These are phyloP conservation scores for Colletotrichum tabaci DNA, from an alignment of 2,329 filamentous ascomycete genomes.

Conservation along the genomic window DNA sequence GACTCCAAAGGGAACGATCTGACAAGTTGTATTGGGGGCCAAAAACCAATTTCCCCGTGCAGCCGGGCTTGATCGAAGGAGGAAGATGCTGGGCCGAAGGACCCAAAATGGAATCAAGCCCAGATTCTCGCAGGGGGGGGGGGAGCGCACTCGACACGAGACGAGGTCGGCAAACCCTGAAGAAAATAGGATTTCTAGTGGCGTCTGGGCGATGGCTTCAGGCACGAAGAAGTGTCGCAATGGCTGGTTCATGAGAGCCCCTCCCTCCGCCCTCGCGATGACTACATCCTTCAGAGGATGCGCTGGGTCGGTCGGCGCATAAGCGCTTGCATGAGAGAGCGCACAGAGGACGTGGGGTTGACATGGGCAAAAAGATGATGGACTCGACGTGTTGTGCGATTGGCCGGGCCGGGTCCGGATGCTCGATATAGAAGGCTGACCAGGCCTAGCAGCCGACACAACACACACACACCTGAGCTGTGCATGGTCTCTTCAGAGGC, in stretches of 20 bases:
- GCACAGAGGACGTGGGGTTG: not conserved
- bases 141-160: not conserved
- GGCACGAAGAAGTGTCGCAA: not conserved
- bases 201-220: not conserved
- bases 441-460: not conserved
- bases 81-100: not conserved
- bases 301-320: conserved; percentile 4
- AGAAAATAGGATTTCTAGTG: not conserved
- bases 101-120: not conserved
- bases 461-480: not conserved
- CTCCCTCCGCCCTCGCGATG: too few species aligned
- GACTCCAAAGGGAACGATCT: not conserved
- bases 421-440: conserved; percentile 32
- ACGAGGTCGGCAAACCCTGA: not conserved
- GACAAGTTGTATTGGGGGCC: not conserved
- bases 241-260: too few species aligned
- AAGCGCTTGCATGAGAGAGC: conserved; percentile 26
- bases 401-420: conserved; percentile 11
- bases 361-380: not conserved
- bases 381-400: not conserved
- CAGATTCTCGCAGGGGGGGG: not conserved
- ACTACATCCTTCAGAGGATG: not conserved
- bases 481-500: conserved; percentile 21
- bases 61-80: not conserved
- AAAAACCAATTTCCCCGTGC: not conserved